Percentiles rank a stretch among this genome's conserved stretches.
These are phyloP conservation scores for Penicillium sp. DNA, from an alignment of 2,329 filamentous ascomycete genomes.

Conservation along the genomic window DNA sequence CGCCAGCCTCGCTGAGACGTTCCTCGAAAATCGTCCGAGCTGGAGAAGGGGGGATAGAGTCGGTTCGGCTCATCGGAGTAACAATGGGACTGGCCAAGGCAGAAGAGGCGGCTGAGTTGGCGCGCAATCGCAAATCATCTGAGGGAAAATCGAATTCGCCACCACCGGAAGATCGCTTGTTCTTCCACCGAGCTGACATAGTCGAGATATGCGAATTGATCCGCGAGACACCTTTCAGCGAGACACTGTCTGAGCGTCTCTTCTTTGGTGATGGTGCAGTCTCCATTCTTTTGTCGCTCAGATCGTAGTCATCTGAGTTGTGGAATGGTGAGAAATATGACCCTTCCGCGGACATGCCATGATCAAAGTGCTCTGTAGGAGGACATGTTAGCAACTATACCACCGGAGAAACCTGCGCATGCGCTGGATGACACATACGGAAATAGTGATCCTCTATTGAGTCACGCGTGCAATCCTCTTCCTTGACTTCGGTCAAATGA, in stretches of 20 bases:
- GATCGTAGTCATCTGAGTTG: slow-evolving; percentile 41
- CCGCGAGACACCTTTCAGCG: slow-evolving; percentile 56
- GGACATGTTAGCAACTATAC: slow-evolving; percentile 4
- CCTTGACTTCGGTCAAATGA: slow-evolving; percentile 74
- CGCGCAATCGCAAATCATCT: slow-evolving; percentile 39
- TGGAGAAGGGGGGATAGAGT: slow-evolving; percentile 59
- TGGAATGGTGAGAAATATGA: slow-evolving; percentile 31
- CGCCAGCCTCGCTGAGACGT: slow-evolving; percentile 47
- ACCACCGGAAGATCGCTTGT: slow-evolving; percentile 37
- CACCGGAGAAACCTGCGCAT: background rate
- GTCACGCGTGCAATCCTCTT: slow-evolving; percentile 70
- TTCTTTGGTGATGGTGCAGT: slow-evolving; percentile 53
- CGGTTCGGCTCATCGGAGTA: slow-evolving; percentile 41
- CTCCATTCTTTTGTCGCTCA: slow-evolving; percentile 62
- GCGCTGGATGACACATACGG: slow-evolving; percentile 56
- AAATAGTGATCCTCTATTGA: slow-evolving; percentile 61
- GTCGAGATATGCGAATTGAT: slow-evolving; percentile 68
- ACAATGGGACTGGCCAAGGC: slow-evolving; percentile 37
- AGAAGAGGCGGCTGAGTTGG: slow-evolving; percentile 42
- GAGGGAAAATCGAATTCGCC: slow-evolving; percentile 29
- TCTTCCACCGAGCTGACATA: slow-evolving; percentile 53
- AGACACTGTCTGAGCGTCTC: slow-evolving; percentile 50
- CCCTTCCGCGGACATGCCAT: slow-evolving; percentile 30
- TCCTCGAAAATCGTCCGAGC: slow-evolving; percentile 61
- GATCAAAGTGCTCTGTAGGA: slow-evolving; percentile 37